Base-by-base conservation (phyloP, 176 grass and related monocot genomes). In the Oropetium thomaeum region DNA sequence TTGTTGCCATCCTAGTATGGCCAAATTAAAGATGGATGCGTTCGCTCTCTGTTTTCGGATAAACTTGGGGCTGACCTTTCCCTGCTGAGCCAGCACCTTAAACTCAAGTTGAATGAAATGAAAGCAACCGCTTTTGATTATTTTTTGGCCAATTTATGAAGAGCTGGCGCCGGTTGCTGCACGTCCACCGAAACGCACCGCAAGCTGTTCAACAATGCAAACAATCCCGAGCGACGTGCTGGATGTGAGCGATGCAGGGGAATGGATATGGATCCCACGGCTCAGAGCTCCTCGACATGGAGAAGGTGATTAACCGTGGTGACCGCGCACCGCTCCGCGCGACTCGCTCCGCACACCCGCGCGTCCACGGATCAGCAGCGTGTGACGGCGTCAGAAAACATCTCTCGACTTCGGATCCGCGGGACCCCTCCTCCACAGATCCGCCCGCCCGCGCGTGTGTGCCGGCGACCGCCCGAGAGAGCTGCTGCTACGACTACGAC, bases 341-440 rank as follows among this genome's bases (percentile, higher is more conserved):
- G 75, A 79, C 82, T 30, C 58, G 75, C 57, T 82, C 70, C 39
- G n/a, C 51, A 53, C 48, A 51, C 7, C 5, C 5, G 13, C 63
- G 74, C 76, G n/a, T n/a, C 61, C 40, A 52, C 62, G 22, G 74
- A 79, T 79, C 71, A 63, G 45, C 45, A 5, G 49, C 4, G 11
- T 67, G 44, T 12, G 15, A 71, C 22, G 59, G 3, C 31, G 55
- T 71, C 78, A 40, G 42, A 39, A 51, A 74, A 20, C 15, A 58
- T 35, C 62, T 31, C 73, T 54, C 22, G 23, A 27, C 23, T 13
- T 57, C 23, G 23, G 12, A 57, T 13, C 53, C 23, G n/a, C 15
- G 44, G 43, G 43, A 0, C 40, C 40, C 53, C 70, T 22, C 27
- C 20, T 19, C 77, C 23, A 34, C 41, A 64, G 23, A 53, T 38